Conservation (phyloP, 306 rosid genomes). For the Lupinus albus region DNA sequence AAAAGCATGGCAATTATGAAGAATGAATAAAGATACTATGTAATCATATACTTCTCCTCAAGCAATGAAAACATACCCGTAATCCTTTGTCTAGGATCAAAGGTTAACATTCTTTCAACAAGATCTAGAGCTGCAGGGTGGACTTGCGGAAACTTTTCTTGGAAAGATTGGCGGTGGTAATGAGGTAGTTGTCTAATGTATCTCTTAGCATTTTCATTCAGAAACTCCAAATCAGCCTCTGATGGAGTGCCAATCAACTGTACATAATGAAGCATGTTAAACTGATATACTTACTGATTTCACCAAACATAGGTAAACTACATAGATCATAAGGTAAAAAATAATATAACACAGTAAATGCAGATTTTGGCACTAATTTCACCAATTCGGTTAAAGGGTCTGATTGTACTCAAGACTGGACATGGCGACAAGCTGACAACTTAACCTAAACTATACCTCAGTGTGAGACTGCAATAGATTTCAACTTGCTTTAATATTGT, state of each 20-base stretch:
- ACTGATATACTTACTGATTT: constrained; percentile 10
- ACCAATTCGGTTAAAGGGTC: background rate
- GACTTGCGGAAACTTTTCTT: constrained; percentile 89
- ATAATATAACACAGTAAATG: background rate
- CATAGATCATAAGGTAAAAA: constrained; percentile 2
- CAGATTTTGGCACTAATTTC: constrained; percentile 14
- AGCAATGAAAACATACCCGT: constrained; percentile 64
- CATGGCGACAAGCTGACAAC: constrained; percentile 4
- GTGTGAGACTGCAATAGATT: constrained; percentile 33
- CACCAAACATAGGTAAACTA: constrained; percentile 19
- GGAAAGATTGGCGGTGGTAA: constrained; percentile 83
- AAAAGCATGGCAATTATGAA: too few species aligned
- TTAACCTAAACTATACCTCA: constrained; percentile 9
- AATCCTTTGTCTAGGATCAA: constrained; percentile 84
- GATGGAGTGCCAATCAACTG: constrained; percentile 99
- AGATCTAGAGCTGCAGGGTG: constrained; percentile 95
- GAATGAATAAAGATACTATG: background rate
- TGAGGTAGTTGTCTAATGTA: constrained; percentile 80
- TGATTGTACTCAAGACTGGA: constrained; percentile 24
- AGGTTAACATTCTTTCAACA: constrained; percentile 94
- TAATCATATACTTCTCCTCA: constrained; percentile 1
- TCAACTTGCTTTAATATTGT: constrained; percentile 30
- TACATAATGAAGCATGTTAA: constrained; percentile 37
- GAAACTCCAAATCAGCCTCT: constrained; percentile 81
- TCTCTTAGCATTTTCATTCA: constrained; percentile 97